These are phyloP conservation scores for Andalucia godoyi DNA, from an alignment of 78 protist species.

Conservation along the genomic window DNA sequence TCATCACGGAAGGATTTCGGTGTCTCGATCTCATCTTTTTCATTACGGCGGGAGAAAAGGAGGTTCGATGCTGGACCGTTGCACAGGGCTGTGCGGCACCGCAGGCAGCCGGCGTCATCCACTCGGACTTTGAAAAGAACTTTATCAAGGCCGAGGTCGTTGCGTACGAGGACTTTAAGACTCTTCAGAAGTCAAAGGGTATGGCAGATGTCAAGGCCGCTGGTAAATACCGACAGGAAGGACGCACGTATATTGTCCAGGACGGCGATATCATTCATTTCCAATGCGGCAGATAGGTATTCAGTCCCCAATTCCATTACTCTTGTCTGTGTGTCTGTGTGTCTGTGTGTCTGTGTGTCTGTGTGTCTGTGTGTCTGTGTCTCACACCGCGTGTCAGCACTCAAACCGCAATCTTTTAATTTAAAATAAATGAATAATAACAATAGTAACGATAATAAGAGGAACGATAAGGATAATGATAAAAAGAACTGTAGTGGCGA, in stretches of 20 bases:
- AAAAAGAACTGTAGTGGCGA: no score
- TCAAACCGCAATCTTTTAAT: no score
- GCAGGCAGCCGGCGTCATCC: conserved; percentile 21
- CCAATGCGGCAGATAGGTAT: no score
- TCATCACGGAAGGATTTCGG: conserved; percentile 43
- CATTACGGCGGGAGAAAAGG: conserved; percentile 22
- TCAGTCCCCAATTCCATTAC: no score
- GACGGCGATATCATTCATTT: conserved; percentile 74
- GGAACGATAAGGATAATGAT: no score
- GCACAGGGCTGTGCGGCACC: conserved; percentile 12
- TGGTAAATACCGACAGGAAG: conserved; percentile 54
- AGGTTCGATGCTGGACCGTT: conserved; percentile 29
- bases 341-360: no score
- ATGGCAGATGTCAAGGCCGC: conserved; percentile 24
- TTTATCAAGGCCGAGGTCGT: conserved; percentile 20
- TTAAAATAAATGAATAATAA: no score
- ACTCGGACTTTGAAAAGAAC: conserved; percentile 6
- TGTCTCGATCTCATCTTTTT: neutral
- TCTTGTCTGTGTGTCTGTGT: no score
- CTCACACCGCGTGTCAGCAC: no score
- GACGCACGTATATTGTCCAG: conserved; percentile 51
- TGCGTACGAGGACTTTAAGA: conserved; percentile 36
- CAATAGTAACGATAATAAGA: no score
- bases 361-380: no score
- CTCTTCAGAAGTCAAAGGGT: neutral